Evolutionary conservation across 129 eudicot genomes (phyloP).

Genomic region (Flaveria robusta): DNA sequence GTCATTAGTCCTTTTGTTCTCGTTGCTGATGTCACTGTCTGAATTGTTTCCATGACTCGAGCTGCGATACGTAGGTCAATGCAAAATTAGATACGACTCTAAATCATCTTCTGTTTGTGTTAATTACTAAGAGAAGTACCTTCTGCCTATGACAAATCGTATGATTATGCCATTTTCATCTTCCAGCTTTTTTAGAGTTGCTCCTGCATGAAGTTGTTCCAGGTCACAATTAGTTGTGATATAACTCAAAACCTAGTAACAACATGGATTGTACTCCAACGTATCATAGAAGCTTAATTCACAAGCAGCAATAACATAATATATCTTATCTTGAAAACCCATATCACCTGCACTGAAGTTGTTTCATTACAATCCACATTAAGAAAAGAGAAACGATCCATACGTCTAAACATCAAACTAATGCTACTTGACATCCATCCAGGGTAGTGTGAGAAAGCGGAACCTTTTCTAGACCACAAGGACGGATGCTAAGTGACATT

Average conservation of each 20-base stretch:
- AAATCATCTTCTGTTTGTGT: constrained; percentile 9
- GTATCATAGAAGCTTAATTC: constrained; percentile 18
- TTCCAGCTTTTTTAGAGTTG: constrained; percentile 54
- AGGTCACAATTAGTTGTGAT: constrained; percentile 4
- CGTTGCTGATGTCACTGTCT: constrained; percentile 62
- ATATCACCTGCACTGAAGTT: background rate
- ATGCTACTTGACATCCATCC: background rate
- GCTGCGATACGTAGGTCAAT: constrained; percentile 45
- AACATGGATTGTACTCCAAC: constrained; percentile 3
- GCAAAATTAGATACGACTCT: constrained; percentile 26
- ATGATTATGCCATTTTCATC: constrained; percentile 71
- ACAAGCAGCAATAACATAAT: background rate
- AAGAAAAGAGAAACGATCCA: background rate
- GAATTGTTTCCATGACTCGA: constrained; percentile 57
- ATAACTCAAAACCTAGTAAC: constrained; percentile 10
- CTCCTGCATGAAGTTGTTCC: constrained; percentile 48
- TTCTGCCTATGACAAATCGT: constrained; percentile 90
- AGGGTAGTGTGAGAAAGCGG: background rate
- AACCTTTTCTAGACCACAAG: background rate
- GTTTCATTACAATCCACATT: background rate
- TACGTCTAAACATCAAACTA: background rate
- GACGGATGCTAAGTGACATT: background rate
- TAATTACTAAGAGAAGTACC: constrained; percentile 40
- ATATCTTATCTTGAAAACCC: constrained; percentile 3
- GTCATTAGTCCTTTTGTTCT: constrained; percentile 60